Conservation (phyloP, 495 filamentous ascomycete genomes). For the Neurospora sp. region DNA sequence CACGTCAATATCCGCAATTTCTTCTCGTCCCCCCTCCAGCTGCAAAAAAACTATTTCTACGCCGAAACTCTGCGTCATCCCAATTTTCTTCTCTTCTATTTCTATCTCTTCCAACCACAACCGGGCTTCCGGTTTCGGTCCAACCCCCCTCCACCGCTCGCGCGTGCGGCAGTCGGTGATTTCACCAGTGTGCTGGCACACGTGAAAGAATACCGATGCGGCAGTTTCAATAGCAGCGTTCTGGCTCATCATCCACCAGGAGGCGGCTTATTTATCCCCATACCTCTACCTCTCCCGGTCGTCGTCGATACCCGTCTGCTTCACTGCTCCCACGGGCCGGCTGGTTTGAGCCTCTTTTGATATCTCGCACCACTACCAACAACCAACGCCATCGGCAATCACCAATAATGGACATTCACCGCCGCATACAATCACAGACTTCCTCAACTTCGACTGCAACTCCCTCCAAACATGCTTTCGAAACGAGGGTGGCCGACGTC, state of each 20-base stretch:
- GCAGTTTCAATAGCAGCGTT: neutral
- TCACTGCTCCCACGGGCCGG: neutral
- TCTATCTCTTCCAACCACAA: neutral
- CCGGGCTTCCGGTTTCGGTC: neutral
- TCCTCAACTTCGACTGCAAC: conserved; percentile 57
- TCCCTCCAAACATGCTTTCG: conserved; percentile 61
- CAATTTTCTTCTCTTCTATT: neutral
- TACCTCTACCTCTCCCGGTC: neutral
- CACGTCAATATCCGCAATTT: neutral
- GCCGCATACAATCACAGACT: conserved; percentile 32
- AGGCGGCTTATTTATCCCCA: neutral
- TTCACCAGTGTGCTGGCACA: neutral
- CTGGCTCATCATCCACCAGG: neutral
- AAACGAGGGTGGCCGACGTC: conserved; percentile 71
- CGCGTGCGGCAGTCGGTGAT: neutral
- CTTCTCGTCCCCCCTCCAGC: neutral
- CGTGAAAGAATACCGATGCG: neutral
- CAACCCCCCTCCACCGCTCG: neutral
- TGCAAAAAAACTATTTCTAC: neutral
- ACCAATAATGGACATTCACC: conserved; percentile 5
- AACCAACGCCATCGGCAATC: neutral
- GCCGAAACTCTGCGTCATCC: neutral
- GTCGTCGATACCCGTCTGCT: neutral
- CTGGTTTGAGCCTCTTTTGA: neutral
- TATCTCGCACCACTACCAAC: neutral